Conservation (phyloP, 2,329 filamentous ascomycete species). For the Catunica adiposa region DNA sequence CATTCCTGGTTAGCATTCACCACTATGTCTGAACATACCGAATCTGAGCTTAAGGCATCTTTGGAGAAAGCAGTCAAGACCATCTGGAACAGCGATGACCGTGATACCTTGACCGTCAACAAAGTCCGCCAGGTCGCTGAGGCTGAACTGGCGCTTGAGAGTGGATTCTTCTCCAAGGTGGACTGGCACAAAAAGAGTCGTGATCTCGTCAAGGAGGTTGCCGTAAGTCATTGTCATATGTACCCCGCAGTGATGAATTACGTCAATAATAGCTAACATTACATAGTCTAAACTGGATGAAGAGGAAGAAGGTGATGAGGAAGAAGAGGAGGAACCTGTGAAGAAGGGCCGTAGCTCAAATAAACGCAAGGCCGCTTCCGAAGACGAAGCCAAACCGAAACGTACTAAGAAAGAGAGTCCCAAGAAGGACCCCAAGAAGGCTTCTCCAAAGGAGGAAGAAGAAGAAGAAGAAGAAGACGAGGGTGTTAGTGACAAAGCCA, state of each 20-base stretch:
- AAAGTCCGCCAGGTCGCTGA: constrained; percentile 37
- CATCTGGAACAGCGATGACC: constrained; percentile 26
- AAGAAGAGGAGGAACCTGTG: constrained; percentile 3
- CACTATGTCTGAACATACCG: constrained; percentile 25
- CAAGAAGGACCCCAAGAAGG: not conserved
- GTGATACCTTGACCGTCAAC: constrained; percentile 38
- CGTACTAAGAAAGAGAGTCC: constrained; percentile 13
- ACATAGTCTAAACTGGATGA: constrained; percentile 4
- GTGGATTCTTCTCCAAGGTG: constrained; percentile 31
- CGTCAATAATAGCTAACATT: not conserved
- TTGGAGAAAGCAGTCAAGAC: constrained; percentile 31
- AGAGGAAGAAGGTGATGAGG: not conserved
- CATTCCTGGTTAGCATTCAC: too few relatives aligned
- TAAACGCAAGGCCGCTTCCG: constrained; percentile 23
- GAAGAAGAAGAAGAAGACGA: constrained; percentile 13
- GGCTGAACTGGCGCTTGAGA: constrained; percentile 29
- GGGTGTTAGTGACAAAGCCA: constrained; percentile 15
- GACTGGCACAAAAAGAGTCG: constrained; percentile 46
- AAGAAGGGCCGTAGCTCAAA: constrained; percentile 6
- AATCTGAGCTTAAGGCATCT: constrained; percentile 19
- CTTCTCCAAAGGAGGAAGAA: constrained; percentile 6
- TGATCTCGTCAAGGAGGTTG: constrained; percentile 34
- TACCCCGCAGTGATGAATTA: not conserved
- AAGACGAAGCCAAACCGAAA: constrained; percentile 10
- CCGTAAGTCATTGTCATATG: constrained; percentile 34